Evolutionary conservation across 345 rosid genomes (phyloP), one percentile per base, ranked within the genome.

Genomic region (Ricinus communis): DNA sequence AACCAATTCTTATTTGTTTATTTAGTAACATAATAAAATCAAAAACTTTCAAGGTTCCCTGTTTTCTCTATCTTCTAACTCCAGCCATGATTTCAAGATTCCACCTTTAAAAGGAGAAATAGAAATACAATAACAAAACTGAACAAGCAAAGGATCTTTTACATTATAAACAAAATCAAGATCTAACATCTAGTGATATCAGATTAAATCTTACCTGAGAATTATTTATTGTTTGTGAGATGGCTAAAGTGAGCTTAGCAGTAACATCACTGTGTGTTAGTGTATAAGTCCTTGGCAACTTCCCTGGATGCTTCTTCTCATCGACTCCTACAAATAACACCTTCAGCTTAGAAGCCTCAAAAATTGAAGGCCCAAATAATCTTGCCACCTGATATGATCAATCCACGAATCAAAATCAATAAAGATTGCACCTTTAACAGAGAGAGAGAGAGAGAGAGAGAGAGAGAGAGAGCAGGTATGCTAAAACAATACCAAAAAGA

Each of bases 261-360:
- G 97, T 90, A 38, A 94, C 61, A 65, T 94, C 99, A 81, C 97
- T 88, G 27, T 94, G 97, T 10, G 98, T 94, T 4, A 94, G 92
- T 10, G 99, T 94, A 54, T 91, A 94, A 71, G 99, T 88, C 74
- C 99, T 91, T 19, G 97, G 96, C 5, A 94, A 82, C 65, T 87
- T 86, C 78, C 93, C 90, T 38, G 98, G 98, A 63, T 94, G 97
- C 71, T 87, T 91, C 86, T 85, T 77, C 72, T 91, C 95, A 78
- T 91, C 98, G 50, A 87, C 93, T 38, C 98, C 98, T 68, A 94
- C 75, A 68, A 91, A 88, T 74, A 87, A 62, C 52, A 94, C 98
- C 78, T 90, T 94, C 70, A 94, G 76, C 80, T 94, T 94, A 65
- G 99, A 91, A 15, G 97, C 91, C 79, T 94, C 97, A 77, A 94